phyloP scores from a whole-genome alignment of 805 yeast genomes.

The Kodamaea fukazawae region DNA sequence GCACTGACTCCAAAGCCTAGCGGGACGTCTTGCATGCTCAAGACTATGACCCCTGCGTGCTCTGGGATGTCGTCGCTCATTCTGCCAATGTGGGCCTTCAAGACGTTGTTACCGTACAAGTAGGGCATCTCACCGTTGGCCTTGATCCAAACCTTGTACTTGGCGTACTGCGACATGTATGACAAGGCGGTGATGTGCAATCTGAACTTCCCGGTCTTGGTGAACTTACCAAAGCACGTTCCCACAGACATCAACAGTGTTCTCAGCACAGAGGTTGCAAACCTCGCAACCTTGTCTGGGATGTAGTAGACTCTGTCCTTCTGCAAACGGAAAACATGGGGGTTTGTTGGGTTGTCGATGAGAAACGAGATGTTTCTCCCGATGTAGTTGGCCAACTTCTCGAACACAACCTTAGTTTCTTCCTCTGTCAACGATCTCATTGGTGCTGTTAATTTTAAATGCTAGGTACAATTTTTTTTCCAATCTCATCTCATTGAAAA shows the following conservation, averaged over 20 bases:
- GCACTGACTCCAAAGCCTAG: constrained; percentile 95
- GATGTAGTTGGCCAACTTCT: constrained; percentile 91
- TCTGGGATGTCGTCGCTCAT: constrained; percentile 98
- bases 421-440: constrained; percentile 97
- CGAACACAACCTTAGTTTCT: constrained; percentile 93
- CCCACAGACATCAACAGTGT: constrained; percentile 90
- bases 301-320: constrained; percentile 96
- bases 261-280: constrained; percentile 89
- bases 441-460: neutral
- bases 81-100: constrained; percentile 94
- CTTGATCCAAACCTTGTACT: constrained; percentile 94
- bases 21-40: constrained; percentile 88
- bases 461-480: neutral
- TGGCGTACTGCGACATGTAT: constrained; percentile 80
- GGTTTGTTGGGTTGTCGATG: constrained; percentile 81
- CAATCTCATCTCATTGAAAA: neutral
- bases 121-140: constrained; percentile 98
- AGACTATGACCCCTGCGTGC: constrained; percentile 92
- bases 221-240: constrained; percentile 91
- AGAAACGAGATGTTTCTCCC: constrained; percentile 92
- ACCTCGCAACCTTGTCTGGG: constrained; percentile 72
- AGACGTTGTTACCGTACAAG: constrained; percentile 91
- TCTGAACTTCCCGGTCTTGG: constrained; percentile 95
- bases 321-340: constrained; percentile 92
- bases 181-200: constrained; percentile 90